Percentiles rank a stretch among this genome's conserved stretches.
These are phyloP conservation scores for Candolleomyces eurysporus DNA, from an alignment of 768 basidiomycete genomes.

Conservation along the genomic window DNA sequence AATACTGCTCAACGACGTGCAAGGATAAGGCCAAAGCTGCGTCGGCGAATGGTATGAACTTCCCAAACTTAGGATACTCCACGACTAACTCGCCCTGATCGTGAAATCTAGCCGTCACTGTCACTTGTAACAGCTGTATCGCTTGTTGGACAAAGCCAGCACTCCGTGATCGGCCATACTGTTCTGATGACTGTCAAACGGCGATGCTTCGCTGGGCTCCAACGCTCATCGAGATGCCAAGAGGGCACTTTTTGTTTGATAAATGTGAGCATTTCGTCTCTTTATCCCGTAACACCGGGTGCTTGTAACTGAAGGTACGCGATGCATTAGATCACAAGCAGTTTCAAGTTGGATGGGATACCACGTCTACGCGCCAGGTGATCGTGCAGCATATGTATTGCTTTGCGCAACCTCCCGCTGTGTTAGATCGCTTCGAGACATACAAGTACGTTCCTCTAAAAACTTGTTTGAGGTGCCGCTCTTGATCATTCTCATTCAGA, in stretches of 20 bases:
- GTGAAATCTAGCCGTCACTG: background rate
- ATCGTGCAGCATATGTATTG: slow-evolving; percentile 15
- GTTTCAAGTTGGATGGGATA: slow-evolving; percentile 9
- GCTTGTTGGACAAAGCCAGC: slow-evolving; percentile 21
- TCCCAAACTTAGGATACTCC: background rate
- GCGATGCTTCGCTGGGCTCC: slow-evolving; percentile 14
- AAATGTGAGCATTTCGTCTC: slow-evolving; percentile 12
- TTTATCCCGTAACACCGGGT: background rate
- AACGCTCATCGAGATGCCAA: slow-evolving; percentile 23
- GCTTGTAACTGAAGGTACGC: no score
- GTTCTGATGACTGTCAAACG: slow-evolving; percentile 14
- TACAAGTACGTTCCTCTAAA: slow-evolving; percentile 4
- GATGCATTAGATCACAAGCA: slow-evolving; percentile 4
- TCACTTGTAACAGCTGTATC: slow-evolving; percentile 21
- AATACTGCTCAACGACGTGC: slow-evolving; percentile 24
- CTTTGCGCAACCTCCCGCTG: slow-evolving; percentile 7
- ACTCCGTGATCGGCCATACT: slow-evolving; percentile 13
- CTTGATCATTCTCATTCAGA: background rate
- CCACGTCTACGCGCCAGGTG: slow-evolving; percentile 2
- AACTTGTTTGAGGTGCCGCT: no score
- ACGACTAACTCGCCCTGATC: background rate
- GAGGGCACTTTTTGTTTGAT: slow-evolving; percentile 23
- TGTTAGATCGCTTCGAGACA: slow-evolving; percentile 2
- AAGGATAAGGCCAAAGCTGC: slow-evolving; percentile 13
- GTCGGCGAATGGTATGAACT: background rate